Conservation (phyloP, 2,329 filamentous ascomycete species). For the Trichoderma oligosporum region DNA sequence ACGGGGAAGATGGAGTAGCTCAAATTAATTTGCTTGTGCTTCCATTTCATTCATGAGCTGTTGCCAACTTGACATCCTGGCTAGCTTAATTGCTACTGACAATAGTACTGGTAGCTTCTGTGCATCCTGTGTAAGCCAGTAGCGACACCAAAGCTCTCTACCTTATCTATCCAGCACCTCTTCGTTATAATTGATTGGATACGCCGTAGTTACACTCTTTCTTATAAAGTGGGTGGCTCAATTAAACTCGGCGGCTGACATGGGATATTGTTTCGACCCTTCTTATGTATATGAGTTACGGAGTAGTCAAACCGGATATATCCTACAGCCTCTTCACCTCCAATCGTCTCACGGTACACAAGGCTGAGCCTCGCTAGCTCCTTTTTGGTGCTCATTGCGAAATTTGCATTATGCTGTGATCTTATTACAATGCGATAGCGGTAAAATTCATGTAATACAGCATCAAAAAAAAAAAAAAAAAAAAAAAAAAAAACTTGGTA, state of each 20-base stretch:
- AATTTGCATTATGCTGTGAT: slow-evolving; percentile 16
- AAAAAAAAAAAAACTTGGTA: neutral
- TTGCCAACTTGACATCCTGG: neutral
- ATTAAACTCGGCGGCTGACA: neutral
- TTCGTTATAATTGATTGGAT: slow-evolving; percentile 6
- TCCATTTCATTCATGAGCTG: neutral
- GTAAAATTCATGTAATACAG: slow-evolving; percentile 5
- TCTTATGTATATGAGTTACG: too few species aligned
- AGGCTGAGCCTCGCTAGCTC: slow-evolving; percentile 15
- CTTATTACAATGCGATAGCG: slow-evolving; percentile 7
- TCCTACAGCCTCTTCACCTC: neutral
- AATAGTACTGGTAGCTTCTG: slow-evolving; percentile 3
- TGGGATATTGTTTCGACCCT: slow-evolving; percentile 5
- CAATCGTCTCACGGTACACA: slow-evolving; percentile 10
- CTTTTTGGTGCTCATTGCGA: slow-evolving; percentile 16
- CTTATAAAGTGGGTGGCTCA: slow-evolving; percentile 1
- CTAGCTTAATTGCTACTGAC: neutral
- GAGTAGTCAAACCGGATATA: too few species aligned
- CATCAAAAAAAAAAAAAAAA: neutral
- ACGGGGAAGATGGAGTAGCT: too few species aligned
- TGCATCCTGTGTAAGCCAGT: slow-evolving; percentile 11
- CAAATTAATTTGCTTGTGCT: neutral
- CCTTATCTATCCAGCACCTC: too few species aligned
- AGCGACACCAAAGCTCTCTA: neutral
- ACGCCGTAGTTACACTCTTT: slow-evolving; percentile 10